phyloP scores from a whole-genome alignment of 139 green algal species.

The Picochlorum sp. region DNA sequence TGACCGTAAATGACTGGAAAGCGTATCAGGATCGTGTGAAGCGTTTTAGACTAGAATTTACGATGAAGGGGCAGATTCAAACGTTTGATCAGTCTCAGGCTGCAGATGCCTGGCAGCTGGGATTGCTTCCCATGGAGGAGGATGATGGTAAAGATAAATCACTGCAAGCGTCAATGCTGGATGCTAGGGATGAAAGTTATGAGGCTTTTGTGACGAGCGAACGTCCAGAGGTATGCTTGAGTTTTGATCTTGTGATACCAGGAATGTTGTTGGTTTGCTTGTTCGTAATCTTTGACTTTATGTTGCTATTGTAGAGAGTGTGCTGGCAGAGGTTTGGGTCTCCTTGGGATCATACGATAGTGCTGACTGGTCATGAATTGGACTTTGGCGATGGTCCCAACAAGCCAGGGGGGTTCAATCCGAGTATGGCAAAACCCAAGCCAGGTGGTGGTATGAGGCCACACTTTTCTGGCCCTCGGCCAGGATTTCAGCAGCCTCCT shows the following conservation, averaged over 20 bases:
- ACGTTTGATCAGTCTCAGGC: slow-evolving; percentile 13
- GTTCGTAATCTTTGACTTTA: neutral
- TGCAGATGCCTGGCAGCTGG: neutral
- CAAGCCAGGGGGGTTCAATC: too few species aligned
- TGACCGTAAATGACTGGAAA: slow-evolving; percentile 56
- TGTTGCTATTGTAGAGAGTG: neutral
- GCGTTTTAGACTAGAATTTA: slow-evolving; percentile 42
- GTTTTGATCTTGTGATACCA: too few species aligned
- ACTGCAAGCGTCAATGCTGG: neutral
- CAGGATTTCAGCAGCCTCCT: neutral
- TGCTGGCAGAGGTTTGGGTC: slow-evolving; percentile 17
- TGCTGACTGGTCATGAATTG: slow-evolving; percentile 20
- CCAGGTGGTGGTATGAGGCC: neutral
- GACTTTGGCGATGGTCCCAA: slow-evolving; percentile 7
- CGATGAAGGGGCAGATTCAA: slow-evolving; percentile 27
- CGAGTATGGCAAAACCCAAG: neutral
- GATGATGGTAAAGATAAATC: slow-evolving; percentile 1
- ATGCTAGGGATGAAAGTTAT: slow-evolving; percentile 13
- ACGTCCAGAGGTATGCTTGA: slow-evolving; percentile 4
- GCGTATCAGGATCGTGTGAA: slow-evolving; percentile 56
- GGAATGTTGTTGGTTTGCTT: too few species aligned
- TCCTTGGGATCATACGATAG: slow-evolving; percentile 25
- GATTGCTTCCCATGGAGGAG: neutral
- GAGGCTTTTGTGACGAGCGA: slow-evolving; percentile 28
- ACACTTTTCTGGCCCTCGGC: neutral